These are phyloP conservation scores for Excoecaria agallocha DNA, from an alignment of 345 rosid species.

Conservation along the genomic window DNA sequence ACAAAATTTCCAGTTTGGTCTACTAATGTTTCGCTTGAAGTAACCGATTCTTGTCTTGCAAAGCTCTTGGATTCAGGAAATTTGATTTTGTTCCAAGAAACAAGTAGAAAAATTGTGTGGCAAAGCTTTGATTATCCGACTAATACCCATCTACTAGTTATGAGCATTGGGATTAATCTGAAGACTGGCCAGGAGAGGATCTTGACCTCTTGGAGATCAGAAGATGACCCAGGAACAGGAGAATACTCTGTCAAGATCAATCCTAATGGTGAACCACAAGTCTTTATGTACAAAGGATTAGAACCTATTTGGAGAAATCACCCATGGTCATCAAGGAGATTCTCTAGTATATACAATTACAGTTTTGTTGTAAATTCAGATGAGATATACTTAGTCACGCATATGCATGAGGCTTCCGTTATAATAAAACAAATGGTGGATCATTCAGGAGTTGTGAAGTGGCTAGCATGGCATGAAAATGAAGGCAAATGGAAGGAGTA, in stretches of 20 bases:
- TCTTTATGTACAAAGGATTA: conserved; percentile 4
- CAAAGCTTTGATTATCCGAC: conserved; percentile 11
- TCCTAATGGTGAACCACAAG: not conserved
- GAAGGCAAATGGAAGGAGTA: conserved; percentile 2
- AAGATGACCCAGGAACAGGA: conserved; percentile 17
- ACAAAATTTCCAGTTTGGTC: not conserved
- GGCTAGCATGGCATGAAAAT: not conserved
- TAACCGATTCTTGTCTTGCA: not conserved
- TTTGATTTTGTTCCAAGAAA: not conserved
- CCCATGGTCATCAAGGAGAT: conserved; percentile 9
- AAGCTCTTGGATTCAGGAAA: conserved; percentile 12
- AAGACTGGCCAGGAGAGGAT: not conserved
- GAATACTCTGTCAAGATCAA: not conserved
- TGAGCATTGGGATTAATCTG: not conserved
- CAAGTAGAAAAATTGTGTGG: conserved; percentile 3
- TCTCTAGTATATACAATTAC: not conserved
- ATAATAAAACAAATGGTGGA: not conserved
- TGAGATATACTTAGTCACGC: not conserved
- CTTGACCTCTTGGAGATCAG: conserved; percentile 27
- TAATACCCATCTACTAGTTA: not conserved
- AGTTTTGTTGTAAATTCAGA: not conserved
- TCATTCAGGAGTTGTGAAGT: conserved; percentile 11
- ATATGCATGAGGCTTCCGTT: not conserved
- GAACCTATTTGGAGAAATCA: not conserved
- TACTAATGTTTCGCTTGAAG: not conserved